Evolutionary conservation across 2,329 filamentous ascomycete species (phyloP), one percentile per base, ranked within the genome.

Genomic region (Fusarium sp.): DNA sequence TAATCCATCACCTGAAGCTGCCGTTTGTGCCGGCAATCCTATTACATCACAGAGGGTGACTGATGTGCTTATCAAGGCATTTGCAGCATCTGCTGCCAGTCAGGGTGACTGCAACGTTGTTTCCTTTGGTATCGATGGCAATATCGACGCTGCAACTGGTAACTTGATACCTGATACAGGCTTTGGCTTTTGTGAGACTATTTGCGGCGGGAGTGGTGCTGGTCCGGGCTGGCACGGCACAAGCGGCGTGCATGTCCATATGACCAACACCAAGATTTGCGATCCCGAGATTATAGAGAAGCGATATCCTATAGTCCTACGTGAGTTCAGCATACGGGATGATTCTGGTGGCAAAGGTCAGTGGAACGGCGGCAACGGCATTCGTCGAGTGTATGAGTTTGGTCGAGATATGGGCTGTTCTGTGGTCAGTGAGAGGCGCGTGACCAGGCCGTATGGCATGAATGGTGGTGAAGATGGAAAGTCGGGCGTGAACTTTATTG

Each of bases 11-110:
- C 90, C 92, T 71, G 90, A 90, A 39, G 93, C 93, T 0, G 93
- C 93, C 0, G 93, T 95, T 0, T 93, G 95, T 0, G 93, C 93
- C 24, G 93, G 93, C 42, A 96, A 96, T 77, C 93, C 95, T 85
- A 34, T 34, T 34, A 34, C 14, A 34, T 34, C 32, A 34, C 32
- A 34, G 14, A 34, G 32, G 32, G 32, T 34, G 51, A 83, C 82
- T 1, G 83, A 84, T 62, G 82, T 84, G 50, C 81, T 84, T 48
- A 80, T 84, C 74, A 93, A 92, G 77, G 93, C 93, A 4, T 95
- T 96, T 85, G 87, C 89, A 62, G 93, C 93, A 4, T 94, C 92
- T 69, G 93, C 93, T 4, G 93, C 93, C 18, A 91, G 88, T 13
- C 51, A 39, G 13, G 24, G 51, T 8, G 51, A 55, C 14, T 55